Conservation (phyloP, 108 stramenopile species). For the Schizochytrium sp. region DNA sequence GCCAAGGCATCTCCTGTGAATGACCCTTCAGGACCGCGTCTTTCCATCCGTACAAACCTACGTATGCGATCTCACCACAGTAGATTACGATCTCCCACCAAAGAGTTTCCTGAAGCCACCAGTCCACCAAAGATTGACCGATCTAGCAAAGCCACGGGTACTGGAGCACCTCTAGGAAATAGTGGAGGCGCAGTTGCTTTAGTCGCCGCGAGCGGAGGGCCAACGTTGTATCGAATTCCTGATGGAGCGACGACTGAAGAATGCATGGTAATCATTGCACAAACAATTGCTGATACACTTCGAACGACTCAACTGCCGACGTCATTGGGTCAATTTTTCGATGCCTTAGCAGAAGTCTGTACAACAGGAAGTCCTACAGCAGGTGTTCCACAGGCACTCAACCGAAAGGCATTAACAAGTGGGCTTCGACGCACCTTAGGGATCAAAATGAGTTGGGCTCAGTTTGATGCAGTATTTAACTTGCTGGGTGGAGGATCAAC, state of each 20-base stretch:
- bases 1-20: background rate
- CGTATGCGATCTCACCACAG: background rate
- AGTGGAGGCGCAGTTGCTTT: too few species aligned
- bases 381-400: background rate
- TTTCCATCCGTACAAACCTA: background rate
- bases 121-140: background rate
- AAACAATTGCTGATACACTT: background rate
- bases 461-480: conserved; percentile 10
- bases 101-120: background rate
- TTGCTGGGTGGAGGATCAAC: background rate
- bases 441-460: conserved; percentile 39
- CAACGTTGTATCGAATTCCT: conserved; percentile 14
- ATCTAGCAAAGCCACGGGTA: too few species aligned
- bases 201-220: background rate
- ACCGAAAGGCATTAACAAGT: background rate
- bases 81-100: background rate
- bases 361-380: background rate
- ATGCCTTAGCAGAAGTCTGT: conserved; percentile 39
- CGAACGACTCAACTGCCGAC: background rate
- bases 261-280: background rate
- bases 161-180: too few species aligned
- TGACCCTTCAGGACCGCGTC: background rate
- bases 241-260: conserved; percentile 36
- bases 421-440: conserved; percentile 50
- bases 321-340: conserved; percentile 18